A percentile compares a stretch with the other conserved stretches of the same genome.
Conservation (phyloP, 2,329 filamentous ascomycete genomes). For the Fusarium sp. region DNA sequence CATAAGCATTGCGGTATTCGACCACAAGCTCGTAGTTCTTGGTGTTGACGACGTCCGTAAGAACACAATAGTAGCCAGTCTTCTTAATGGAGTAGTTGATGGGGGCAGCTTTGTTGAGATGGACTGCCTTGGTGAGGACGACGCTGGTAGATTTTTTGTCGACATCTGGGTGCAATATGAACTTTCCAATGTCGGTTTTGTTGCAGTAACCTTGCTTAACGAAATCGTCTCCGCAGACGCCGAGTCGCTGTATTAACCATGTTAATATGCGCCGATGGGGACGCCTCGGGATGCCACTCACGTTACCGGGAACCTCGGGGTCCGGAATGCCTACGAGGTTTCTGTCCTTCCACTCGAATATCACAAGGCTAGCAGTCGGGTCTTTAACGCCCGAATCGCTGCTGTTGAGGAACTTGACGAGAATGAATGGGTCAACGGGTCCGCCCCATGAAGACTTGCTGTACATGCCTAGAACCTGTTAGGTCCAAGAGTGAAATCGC, state of each 20-base stretch:
- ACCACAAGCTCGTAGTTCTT: constrained; percentile 82
- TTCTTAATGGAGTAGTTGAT: constrained; percentile 87
- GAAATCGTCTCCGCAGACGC: constrained; percentile 79
- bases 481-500: not conserved
- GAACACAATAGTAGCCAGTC: constrained; percentile 96
- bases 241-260: constrained; percentile 50
- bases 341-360: constrained; percentile 95
- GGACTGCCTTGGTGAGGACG: constrained; percentile 83
- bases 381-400: constrained; percentile 69
- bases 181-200: constrained; percentile 81
- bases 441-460: constrained; percentile 90
- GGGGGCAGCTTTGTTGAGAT: constrained; percentile 78
- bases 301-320: constrained; percentile 63
- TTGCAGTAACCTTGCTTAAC: constrained; percentile 79
- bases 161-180: constrained; percentile 82
- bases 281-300: constrained; percentile 50
- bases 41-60: constrained; percentile 76
- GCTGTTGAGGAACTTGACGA: constrained; percentile 78
- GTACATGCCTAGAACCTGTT: constrained; percentile 79
- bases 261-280: constrained; percentile 19
- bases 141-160: constrained; percentile 75
- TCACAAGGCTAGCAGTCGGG: constrained; percentile 82
- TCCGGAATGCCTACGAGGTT: constrained; percentile 77
- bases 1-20: constrained; percentile 95
- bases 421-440: constrained; percentile 87